Base-by-base conservation (phyloP, 1,139 yeast species). In the Blastobotrys elegans region DNA sequence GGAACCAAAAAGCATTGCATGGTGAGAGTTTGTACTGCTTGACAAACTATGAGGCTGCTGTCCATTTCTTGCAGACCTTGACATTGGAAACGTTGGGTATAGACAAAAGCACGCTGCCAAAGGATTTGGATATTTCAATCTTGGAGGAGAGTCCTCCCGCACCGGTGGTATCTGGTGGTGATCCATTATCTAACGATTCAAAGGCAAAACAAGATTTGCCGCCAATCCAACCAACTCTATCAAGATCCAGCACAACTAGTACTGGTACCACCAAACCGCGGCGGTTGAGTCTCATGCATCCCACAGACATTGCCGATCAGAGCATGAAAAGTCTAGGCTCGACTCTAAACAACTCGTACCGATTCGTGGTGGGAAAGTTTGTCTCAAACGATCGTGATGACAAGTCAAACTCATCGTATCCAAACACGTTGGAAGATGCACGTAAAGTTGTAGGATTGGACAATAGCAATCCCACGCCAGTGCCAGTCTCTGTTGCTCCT, bases 31-130 rank as follows among this genome's bases (percentile, higher is more conserved):
- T 77, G 26, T 82, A 79, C 59, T 79, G 81, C 44, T 61, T 80
- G 42, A 82, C 87, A 1, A 82, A 82, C 58, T 65, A 79, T 43
- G 86, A 81, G 56, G 88, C 88, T 0, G 77, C 84, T 2, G 64
- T 80, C 17, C 73, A 74, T 18, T 79, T 78, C 52, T 56, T 79
- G n/a, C 75, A 75, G 39, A 68, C 74, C 16, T 69, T 75, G 3
- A 70, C 76, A 2, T 51, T 72, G 6, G 69, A 66, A 22, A 73
- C 75, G 47, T 60, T 77, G 41, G 61, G 61, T 8, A 46, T 64
- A 21, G 45, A 50, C 13, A 47, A 47, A 10, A 50, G 50, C 11
- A 39, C 33, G 2, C 41, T 50, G 20, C 49, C 53, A 8, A 40
- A 46, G 18, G 49, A 47, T 29, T 38, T 52, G 32, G 53, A 52